A percentile compares a stretch with the other conserved stretches of the same genome.
These are phyloP conservation scores for Trypanosoma avium DNA, from an alignment of 208 protist species.

Conservation along the genomic window DNA sequence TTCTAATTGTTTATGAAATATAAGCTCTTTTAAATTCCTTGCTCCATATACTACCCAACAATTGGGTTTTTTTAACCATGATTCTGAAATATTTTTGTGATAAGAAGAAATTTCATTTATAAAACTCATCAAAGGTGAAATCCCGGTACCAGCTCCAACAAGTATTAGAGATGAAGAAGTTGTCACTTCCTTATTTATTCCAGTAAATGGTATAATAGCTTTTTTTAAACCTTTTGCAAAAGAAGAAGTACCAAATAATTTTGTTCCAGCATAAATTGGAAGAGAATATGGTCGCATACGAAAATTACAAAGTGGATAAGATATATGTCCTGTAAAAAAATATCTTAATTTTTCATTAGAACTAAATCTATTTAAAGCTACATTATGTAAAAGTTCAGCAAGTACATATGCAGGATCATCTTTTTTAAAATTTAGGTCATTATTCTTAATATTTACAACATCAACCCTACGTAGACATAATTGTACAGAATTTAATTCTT, in stretches of 20 bases:
- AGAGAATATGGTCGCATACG: background rate
- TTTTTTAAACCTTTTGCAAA: slow-evolving; percentile 52
- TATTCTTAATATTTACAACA: slow-evolving; percentile 8
- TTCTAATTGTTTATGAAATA: slow-evolving; percentile 64
- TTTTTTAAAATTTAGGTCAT: background rate
- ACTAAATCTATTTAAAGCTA: slow-evolving; percentile 15
- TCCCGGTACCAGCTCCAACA: slow-evolving; percentile 75
- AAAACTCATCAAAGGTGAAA: slow-evolving; percentile 73
- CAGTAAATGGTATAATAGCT: slow-evolving; percentile 11
- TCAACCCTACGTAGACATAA: slow-evolving; percentile 34
- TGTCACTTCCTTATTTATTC: background rate
- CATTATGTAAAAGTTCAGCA: slow-evolving; percentile 18
- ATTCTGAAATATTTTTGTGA: slow-evolving; percentile 16
- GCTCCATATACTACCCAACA: slow-evolving; percentile 79
- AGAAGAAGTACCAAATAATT: slow-evolving; percentile 50
- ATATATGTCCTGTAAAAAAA: slow-evolving; percentile 24
- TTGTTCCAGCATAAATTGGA: slow-evolving; percentile 53
- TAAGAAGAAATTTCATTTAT: slow-evolving; percentile 49
- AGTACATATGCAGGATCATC: slow-evolving; percentile 16
- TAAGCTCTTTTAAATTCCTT: slow-evolving; percentile 47
- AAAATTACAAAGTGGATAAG: slow-evolving; percentile 29
- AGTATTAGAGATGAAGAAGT: slow-evolving; percentile 43
- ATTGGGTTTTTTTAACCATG: slow-evolving; percentile 22
- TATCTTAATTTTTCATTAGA: background rate
- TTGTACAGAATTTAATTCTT: slow-evolving; percentile 17